Evolutionary conservation across 2,329 filamentous ascomycete species (phyloP).

Genomic region (Eutypa lata): DNA sequence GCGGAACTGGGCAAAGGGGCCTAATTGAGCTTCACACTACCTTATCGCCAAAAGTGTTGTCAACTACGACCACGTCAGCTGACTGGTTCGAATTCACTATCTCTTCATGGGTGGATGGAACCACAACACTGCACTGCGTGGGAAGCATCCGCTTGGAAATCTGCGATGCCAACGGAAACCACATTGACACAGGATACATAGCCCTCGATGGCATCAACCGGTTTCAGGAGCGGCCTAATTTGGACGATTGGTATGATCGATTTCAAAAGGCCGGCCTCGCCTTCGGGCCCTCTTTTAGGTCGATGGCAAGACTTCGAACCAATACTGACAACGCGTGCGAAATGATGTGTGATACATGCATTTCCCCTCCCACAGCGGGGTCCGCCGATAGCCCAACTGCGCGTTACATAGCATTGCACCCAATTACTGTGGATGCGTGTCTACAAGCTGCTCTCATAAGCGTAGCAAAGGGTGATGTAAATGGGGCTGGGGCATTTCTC

Average conservation of each 20-base stretch:
- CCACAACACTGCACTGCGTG: conserved; percentile 7
- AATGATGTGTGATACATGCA: too few species aligned
- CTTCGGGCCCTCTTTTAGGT: background rate
- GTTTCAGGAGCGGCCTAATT: too few species aligned
- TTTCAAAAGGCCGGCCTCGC: conserved; percentile 7
- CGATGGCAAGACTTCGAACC: background rate
- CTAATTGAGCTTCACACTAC: conserved; percentile 15
- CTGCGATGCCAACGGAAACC: background rate
- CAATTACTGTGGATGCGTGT: background rate
- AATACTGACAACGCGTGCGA: too few species aligned
- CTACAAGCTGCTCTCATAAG: background rate
- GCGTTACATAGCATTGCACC: too few species aligned
- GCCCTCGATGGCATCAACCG: too few species aligned
- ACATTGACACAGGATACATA: too few species aligned
- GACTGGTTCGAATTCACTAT: conserved; percentile 16
- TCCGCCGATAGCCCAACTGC: too few species aligned
- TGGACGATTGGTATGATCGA: conserved; percentile 10
- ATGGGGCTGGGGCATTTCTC: background rate
- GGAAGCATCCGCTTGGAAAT: conserved; percentile 3
- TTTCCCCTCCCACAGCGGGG: too few species aligned
- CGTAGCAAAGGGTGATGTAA: background rate
- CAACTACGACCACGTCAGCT: conserved; percentile 2
- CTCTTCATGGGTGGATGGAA: conserved; percentile 9
- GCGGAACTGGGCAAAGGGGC: background rate
- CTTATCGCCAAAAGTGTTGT: conserved; percentile 7